A percentile compares a stretch with the other conserved stretches of the same genome.
Evolutionary conservation across 495 filamentous ascomycete species (phyloP).

Genomic region (Aspergillus ellipticus): DNA sequence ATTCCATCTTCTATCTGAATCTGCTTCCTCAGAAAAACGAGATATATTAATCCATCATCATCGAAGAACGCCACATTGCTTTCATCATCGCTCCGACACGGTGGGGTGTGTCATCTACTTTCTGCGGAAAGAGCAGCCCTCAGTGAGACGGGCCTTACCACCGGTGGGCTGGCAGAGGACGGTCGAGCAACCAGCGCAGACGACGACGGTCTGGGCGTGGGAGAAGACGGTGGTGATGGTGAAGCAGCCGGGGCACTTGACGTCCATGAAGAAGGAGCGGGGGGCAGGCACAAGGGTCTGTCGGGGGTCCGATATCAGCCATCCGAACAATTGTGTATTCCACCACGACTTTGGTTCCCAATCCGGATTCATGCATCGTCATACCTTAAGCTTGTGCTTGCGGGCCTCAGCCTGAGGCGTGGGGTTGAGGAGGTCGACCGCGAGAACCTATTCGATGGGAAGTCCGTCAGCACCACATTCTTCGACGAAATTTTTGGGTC

Average conservation of each 20-base stretch:
- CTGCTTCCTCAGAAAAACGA: constrained; percentile 44
- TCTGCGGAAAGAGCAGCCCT: constrained; percentile 98
- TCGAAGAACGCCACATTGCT: constrained; percentile 46
- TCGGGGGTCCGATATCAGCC: background rate
- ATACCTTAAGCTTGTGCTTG: constrained; percentile 99
- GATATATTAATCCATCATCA: constrained; percentile 45
- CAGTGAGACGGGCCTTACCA: constrained; percentile 94
- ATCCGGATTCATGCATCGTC: constrained; percentile 15
- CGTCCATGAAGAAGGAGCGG: constrained; percentile 99
- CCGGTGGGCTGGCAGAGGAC: constrained; percentile 98
- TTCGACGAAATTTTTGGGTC: constrained; percentile 10
- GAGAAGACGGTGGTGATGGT: constrained; percentile 99
- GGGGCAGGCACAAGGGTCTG: constrained; percentile 91
- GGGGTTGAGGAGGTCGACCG: constrained; percentile 99
- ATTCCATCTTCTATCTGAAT: constrained; percentile 74
- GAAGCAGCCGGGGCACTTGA: constrained; percentile 99
- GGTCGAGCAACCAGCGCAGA: constrained; percentile 96
- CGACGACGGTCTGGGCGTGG: constrained; percentile 99
- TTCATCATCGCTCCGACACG: constrained; percentile 36
- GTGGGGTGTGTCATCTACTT: constrained; percentile 69
- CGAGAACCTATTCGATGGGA: constrained; percentile 76
- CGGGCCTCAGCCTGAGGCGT: constrained; percentile 89
- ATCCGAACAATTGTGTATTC: constrained; percentile 14
- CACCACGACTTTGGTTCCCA: background rate
- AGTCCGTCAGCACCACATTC: constrained; percentile 18